Evolutionary conservation across 441 rosid species (phyloP), one percentile per base, ranked within the genome.

Genomic region (Omphalea diandra): DNA sequence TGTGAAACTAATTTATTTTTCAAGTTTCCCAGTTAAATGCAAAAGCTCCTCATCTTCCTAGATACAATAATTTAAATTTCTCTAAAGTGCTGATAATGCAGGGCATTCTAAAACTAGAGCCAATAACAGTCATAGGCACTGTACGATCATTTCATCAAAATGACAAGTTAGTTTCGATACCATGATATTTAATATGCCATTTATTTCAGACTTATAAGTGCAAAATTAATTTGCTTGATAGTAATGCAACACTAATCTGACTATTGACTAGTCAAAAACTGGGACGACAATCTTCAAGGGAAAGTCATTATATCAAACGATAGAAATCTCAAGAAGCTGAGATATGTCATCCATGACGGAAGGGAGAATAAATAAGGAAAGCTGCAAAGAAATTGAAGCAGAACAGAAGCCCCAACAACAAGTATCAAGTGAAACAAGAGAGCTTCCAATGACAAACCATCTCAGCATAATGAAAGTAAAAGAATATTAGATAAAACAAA

Each of bases 41-140:
- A 2, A 49, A 47, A 7, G 55, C 43, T 57, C 71, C 22, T 44
- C n/a, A 69, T 24, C 44, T 46, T 47, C 47, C 63, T n/a, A 20
- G 56, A 40, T 7, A 54, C 40, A 68, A 56, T 33, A 41, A 68
- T 57, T 41, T 40, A 33, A 58, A 44, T 14, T 68, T 9, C 35
- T 26, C 44, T 41, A 18, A 35, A 20, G 18, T 31, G 57, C 49
- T 43, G 54, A 31, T 44, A 14, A 38, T 26, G 7, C 55, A 29
- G 62, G n/a, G n/a, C n/a, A n/a, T n/a, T n/a, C n/a, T n/a, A n/a
- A n/a, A n/a, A n/a, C n/a, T n/a, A n/a, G n/a, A n/a, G n/a, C n/a
- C n/a, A 24, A 2, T n/a, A 41, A 1, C 31, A 50, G 41, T 15
- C 50, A 29, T 14, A 38, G 58, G 54, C 31, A 11, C 54, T 41